These are phyloP conservation scores for Euphorbia celastroides DNA, from an alignment of 441 rosid genomes.

Conservation along the genomic window DNA sequence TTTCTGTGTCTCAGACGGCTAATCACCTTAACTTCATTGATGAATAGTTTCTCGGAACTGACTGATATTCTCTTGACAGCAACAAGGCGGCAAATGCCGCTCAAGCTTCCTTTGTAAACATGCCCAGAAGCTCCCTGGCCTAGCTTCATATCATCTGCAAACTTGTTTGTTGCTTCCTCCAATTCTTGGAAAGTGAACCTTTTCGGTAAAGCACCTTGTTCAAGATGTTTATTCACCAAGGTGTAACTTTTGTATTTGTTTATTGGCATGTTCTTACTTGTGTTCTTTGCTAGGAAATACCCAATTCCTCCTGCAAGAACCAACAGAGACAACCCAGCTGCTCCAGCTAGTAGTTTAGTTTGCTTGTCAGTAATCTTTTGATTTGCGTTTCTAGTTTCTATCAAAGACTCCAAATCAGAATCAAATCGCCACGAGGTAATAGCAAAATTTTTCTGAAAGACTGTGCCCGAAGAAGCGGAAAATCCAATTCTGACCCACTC, in stretches of 20 bases:
- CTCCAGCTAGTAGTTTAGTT: background rate
- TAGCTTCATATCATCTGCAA: background rate
- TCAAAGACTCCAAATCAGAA: slow-evolving; percentile 1
- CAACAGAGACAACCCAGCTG: background rate
- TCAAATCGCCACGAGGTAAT: slow-evolving; percentile 1
- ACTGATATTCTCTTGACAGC: slow-evolving; percentile 11
- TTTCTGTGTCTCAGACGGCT: slow-evolving; percentile 5
- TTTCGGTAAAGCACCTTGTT: background rate
- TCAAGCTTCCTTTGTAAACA: slow-evolving; percentile 11
- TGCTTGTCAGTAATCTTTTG: background rate
- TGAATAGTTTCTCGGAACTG: background rate
- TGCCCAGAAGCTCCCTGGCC: slow-evolving; percentile 9
- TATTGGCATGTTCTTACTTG: background rate
- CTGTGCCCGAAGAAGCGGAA: slow-evolving; percentile 1
- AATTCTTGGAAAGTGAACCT: background rate
- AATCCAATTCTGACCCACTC: background rate
- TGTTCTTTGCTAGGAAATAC: background rate
- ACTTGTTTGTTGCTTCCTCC: background rate
- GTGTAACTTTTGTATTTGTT: background rate
- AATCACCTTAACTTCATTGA: slow-evolving; percentile 11
- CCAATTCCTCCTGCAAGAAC: background rate
- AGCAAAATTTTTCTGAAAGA: background rate
- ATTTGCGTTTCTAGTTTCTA: background rate
- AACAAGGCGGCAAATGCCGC: background rate
- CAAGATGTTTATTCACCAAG: background rate